Conservation (phyloP, 2,329 filamentous ascomycete genomes). For the Xylariales sp. region DNA sequence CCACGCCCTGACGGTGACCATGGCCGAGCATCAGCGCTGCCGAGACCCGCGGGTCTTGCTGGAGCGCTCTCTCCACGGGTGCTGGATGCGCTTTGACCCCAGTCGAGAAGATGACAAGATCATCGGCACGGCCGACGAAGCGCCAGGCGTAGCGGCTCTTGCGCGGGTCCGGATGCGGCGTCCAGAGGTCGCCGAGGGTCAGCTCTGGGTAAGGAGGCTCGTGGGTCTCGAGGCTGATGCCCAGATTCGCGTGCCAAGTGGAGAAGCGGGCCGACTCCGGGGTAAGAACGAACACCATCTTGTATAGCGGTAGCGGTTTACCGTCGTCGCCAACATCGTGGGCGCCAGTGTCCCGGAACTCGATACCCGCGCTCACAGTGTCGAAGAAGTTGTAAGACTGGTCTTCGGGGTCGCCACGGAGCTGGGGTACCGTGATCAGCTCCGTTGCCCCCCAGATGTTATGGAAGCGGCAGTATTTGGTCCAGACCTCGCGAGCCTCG, state of each 20-base stretch:
- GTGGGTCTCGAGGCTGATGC: constrained; percentile 1
- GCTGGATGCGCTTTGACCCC: too few relatives aligned
- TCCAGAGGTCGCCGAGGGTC: constrained; percentile 7
- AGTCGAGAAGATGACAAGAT: too few relatives aligned
- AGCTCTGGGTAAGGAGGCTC: constrained; percentile 7
- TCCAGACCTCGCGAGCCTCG: too few relatives aligned
- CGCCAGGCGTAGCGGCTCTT: constrained; percentile 7
- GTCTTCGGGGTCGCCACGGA: constrained; percentile 7
- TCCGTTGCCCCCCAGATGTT: constrained; percentile 7
- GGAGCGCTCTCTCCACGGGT: too few relatives aligned
- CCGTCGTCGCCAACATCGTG: constrained; percentile 6
- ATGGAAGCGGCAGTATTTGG: constrained; percentile 3
- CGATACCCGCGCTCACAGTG: constrained; percentile 2
- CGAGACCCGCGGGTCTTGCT: too few relatives aligned
- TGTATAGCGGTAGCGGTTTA: background rate
- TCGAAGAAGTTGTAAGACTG: constrained; percentile 8
- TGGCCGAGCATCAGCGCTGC: too few relatives aligned
- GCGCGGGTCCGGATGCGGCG: constrained; percentile 8
- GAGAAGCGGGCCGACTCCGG: constrained; percentile 3
- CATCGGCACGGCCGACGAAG: constrained; percentile 7
- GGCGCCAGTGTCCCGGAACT: constrained; percentile 5
- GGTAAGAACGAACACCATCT: constrained; percentile 2
- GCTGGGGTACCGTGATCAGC: constrained; percentile 2
- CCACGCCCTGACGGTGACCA: too few relatives aligned
- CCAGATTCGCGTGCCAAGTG: constrained; percentile 2